These are phyloP conservation scores for Austropuccinia psidii DNA, from an alignment of 1,284 basidiomycete species.

Conservation along the genomic window DNA sequence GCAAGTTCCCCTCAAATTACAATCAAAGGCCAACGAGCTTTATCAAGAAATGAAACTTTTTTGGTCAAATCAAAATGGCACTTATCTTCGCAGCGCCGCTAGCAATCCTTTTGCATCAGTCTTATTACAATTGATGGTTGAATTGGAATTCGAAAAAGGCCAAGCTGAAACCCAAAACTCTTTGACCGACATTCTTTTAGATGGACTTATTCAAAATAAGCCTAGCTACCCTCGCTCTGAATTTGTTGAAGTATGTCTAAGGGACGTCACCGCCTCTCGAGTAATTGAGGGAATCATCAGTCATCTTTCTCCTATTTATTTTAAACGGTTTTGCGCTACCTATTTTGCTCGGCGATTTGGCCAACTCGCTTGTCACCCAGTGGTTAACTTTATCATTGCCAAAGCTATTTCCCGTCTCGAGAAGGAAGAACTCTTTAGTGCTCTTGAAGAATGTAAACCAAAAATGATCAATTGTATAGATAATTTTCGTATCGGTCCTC, in stretches of 20 bases:
- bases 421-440: slow-evolving; percentile 55
- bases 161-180: slow-evolving; percentile 59
- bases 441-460: slow-evolving; percentile 57
- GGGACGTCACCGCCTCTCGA: slow-evolving; percentile 78
- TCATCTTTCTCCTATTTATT: slow-evolving; percentile 58
- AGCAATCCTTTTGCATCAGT: slow-evolving; percentile 5
- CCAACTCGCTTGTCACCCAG: slow-evolving; percentile 68
- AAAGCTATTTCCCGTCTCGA: slow-evolving; percentile 62
- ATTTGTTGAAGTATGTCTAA: slow-evolving; percentile 67
- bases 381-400: slow-evolving; percentile 82
- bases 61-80: slow-evolving; percentile 2
- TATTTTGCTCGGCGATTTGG: slow-evolving; percentile 67
- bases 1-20: slow-evolving; percentile 55
- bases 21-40: slow-evolving; percentile 53
- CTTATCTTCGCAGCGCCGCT: background rate
- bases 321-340: slow-evolving; percentile 62
- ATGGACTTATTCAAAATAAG: slow-evolving; percentile 64
- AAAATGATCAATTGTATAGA: slow-evolving; percentile 55
- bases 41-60: slow-evolving; percentile 52
- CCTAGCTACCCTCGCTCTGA: slow-evolving; percentile 54
- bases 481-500: slow-evolving; percentile 58
- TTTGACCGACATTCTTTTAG: slow-evolving; percentile 70
- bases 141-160: slow-evolving; percentile 63
- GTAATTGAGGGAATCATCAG: slow-evolving; percentile 68
- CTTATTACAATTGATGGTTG: slow-evolving; percentile 57